Evolutionary conservation across 495 filamentous ascomycete species (phyloP).

Genomic region (Aspergillus funiculosus): DNA sequence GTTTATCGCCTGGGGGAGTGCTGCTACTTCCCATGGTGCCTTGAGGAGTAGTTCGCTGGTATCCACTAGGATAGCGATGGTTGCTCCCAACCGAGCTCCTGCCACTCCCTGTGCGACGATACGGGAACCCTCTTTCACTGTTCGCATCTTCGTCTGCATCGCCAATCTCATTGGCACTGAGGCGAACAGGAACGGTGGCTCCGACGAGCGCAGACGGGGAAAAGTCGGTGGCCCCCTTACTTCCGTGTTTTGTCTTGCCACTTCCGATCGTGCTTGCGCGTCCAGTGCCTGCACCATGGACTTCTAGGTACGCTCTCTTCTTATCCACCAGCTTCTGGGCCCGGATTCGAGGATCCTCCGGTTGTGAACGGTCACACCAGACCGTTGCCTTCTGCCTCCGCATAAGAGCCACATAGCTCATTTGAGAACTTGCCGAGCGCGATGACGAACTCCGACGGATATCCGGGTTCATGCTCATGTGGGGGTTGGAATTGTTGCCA

Average conservation of each 20-base stretch:
- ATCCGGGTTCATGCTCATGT: slow-evolving; percentile 40
- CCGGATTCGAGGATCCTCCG: slow-evolving; percentile 78
- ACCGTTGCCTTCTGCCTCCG: slow-evolving; percentile 96
- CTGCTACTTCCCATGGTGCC: slow-evolving; percentile 64
- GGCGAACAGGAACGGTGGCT: slow-evolving; percentile 79
- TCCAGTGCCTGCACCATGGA: slow-evolving; percentile 52
- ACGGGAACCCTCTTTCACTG: slow-evolving; percentile 51
- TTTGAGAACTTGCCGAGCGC: slow-evolving; percentile 49
- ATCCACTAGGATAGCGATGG: slow-evolving; percentile 51
- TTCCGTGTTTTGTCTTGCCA: slow-evolving; percentile 76
- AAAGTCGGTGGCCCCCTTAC: slow-evolving; percentile 64
- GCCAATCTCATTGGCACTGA: slow-evolving; percentile 92
- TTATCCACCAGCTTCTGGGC: slow-evolving; percentile 79
- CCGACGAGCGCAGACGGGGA: slow-evolving; percentile 64
- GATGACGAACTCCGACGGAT: slow-evolving; percentile 73
- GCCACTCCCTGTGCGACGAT: slow-evolving; percentile 71
- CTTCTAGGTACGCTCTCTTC: slow-evolving; percentile 73
- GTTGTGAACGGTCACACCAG: slow-evolving; percentile 94
- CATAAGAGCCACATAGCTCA: slow-evolving; percentile 88
- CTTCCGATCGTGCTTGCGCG: slow-evolving; percentile 56
- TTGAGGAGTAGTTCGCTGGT: slow-evolving; percentile 46
- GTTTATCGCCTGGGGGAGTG: slow-evolving; percentile 55
- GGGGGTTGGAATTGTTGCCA: slow-evolving; percentile 40
- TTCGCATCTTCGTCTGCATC: slow-evolving; percentile 69
- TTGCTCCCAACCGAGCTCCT: slow-evolving; percentile 71